phyloP scores from a whole-genome alignment of 2,329 filamentous ascomycete genomes.

The Fusarium continuum region DNA sequence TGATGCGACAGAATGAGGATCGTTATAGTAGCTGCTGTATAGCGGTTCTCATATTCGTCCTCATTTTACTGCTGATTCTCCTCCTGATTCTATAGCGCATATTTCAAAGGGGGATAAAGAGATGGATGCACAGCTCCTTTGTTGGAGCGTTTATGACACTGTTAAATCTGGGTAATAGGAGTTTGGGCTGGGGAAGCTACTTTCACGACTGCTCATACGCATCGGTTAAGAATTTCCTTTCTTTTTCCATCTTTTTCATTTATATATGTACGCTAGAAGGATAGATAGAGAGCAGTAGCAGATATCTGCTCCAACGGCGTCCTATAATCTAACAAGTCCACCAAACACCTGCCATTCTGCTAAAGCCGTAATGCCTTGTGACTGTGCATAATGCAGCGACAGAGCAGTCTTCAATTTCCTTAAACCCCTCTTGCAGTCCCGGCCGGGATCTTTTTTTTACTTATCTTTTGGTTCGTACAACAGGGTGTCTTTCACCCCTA shows the following conservation, averaged over 20 bases:
- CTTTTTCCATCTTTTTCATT: slow-evolving; percentile 21
- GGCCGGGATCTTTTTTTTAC: neutral
- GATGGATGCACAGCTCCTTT: neutral
- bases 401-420: slow-evolving; percentile 7
- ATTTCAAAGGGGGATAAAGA: neutral
- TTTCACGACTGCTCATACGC: slow-evolving; percentile 14
- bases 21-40: slow-evolving; percentile 89
- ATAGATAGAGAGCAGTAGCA: slow-evolving; percentile 34
- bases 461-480: neutral
- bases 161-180: slow-evolving; percentile 25
- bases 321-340: slow-evolving; percentile 38
- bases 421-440: slow-evolving; percentile 28
- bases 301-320: slow-evolving; percentile 16
- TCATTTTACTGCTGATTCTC: slow-evolving; percentile 86
- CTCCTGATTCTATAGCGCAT: slow-evolving; percentile 66
- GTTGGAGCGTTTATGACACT: slow-evolving; percentile 25
- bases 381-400: slow-evolving; percentile 3
- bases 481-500: slow-evolving; percentile 33
- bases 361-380: neutral
- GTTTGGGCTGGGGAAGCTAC: slow-evolving; percentile 32
- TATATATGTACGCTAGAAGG: slow-evolving; percentile 40
- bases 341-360: slow-evolving; percentile 31
- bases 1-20: slow-evolving; percentile 93
- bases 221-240: slow-evolving; percentile 19
- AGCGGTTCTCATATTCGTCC: slow-evolving; percentile 82